Evolutionary conservation across 768 basidiomycete species (phyloP), one percentile per base, ranked within the genome.

Genomic region (Collybia sordida): DNA sequence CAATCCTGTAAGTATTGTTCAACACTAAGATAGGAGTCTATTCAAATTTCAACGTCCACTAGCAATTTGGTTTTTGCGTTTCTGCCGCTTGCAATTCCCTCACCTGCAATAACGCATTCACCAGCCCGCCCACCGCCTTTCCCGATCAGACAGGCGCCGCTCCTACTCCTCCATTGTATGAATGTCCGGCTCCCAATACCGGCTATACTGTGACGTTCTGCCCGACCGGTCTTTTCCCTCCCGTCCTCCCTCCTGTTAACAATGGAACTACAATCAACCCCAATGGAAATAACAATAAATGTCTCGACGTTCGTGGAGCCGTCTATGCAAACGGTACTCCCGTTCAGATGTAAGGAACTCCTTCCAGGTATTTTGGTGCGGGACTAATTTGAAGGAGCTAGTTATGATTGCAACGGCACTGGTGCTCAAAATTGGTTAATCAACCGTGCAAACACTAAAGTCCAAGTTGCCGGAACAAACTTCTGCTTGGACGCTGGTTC

Each of bases 401-500:
- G 70, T 31, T 69, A 61, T 38, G 70, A 71, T 42, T 71, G 69
- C 51, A 69, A 70, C 41, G 63, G 58, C 22, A 58, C 61, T 4
- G 42, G 31, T 3, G 66, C 66, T 8, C 69, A 70, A 31, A 49
- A 59, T 23, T 71, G 70, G 69, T 15, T 60, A 11, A 55, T 71
- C 14, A 54, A 42, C 15, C 44, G 52, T 18, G 69, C 63, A 14
- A 50, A 43, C 14, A 68, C 65, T 22, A 60, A 61, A 28, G 58
- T 68, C 39, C 56, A 55, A 41, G 36, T 70, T 4, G 60, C 63
- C 5, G 65, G 60, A 0, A 64, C 65, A 1, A 64, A 65, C n/a
- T 72, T 67, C 49, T 70, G 70, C 43, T 59, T 72, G 27, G 70
- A 72, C 42, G 65, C 70, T 17, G 68, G 68, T 2, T 60, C 66